Evolutionary conservation across 129 eudicot species (phyloP).

Genomic region (Calendula officinalis): DNA sequence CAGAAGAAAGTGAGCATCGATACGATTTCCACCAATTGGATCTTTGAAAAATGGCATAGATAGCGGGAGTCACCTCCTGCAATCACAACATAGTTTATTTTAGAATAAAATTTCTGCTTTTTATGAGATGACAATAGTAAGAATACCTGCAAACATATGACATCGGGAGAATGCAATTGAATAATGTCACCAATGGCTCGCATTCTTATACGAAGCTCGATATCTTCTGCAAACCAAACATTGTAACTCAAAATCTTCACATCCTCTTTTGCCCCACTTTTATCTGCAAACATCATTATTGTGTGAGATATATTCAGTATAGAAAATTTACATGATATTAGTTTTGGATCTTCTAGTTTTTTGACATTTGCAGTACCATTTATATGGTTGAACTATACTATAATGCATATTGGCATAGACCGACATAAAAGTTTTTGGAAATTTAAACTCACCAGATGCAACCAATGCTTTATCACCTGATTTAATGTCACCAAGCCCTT

Average conservation of each 20-base stretch:
- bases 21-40: conserved; percentile 84
- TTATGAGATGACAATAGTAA: neutral
- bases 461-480: conserved; percentile 3
- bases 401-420: neutral
- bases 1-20: conserved; percentile 63
- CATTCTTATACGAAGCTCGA: conserved; percentile 75
- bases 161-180: conserved; percentile 68
- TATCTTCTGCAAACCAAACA: conserved; percentile 90
- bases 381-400: neutral
- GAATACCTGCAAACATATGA: conserved; percentile 85
- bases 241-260: conserved; percentile 82
- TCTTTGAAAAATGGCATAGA: conserved; percentile 56
- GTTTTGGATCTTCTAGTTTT: too few relatives aligned
- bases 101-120: neutral
- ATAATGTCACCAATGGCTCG: conserved; percentile 74
- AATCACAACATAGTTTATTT: conserved; percentile 1
- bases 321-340: neutral
- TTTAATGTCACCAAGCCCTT: conserved; percentile 17
- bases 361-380: neutral
- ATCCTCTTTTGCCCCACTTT: conserved; percentile 20
- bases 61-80: conserved; percentile 82
- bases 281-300: conserved; percentile 28
- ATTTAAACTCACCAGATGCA: conserved; percentile 14
- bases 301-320: neutral
- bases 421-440: conserved; percentile 5